Percentiles rank a stretch among this genome's conserved stretches.
Evolutionary conservation across 108 stramenopile species (phyloP).

Genomic region (Bacterosira constricta): DNA sequence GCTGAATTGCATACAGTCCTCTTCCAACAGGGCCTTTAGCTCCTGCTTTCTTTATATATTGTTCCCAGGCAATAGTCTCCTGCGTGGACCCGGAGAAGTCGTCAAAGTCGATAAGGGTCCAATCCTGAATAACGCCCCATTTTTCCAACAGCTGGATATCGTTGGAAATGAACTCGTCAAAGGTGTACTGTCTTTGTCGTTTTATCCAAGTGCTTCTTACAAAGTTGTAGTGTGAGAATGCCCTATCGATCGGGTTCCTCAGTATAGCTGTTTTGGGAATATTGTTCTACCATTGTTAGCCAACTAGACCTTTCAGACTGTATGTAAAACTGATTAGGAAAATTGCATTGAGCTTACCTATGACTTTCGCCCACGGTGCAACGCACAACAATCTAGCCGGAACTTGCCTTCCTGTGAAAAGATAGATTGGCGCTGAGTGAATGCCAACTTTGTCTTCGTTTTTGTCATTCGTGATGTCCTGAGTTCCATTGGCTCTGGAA

Average conservation of each 20-base stretch:
- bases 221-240: conserved; percentile 29
- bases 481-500: not conserved
- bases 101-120: conserved; percentile 5
- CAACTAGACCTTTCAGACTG: no score
- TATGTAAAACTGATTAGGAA: no score
- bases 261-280: no score
- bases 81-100: conserved; percentile 4
- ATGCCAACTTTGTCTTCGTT: conserved; percentile 6
- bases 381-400: conserved; percentile 20
- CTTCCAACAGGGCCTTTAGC: conserved; percentile 20
- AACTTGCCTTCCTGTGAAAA: conserved; percentile 7
- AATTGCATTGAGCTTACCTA: no score
- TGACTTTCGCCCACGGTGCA: conserved; percentile 24
- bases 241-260: conserved; percentile 25
- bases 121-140: conserved; percentile 13
- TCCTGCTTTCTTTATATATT: not conserved
- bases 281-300: no score
- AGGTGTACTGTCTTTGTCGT: no score
- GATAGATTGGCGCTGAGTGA: conserved; percentile 25
- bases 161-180: not conserved
- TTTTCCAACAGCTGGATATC: conserved; percentile 14
- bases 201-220: not conserved
- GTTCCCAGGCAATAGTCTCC: conserved; percentile 21
- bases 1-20: conserved; percentile 28
- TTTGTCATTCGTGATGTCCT: conserved; percentile 6